Evolutionary conservation across 2,329 filamentous ascomycete species (phyloP).

Genomic region (Fusarium foetens): DNA sequence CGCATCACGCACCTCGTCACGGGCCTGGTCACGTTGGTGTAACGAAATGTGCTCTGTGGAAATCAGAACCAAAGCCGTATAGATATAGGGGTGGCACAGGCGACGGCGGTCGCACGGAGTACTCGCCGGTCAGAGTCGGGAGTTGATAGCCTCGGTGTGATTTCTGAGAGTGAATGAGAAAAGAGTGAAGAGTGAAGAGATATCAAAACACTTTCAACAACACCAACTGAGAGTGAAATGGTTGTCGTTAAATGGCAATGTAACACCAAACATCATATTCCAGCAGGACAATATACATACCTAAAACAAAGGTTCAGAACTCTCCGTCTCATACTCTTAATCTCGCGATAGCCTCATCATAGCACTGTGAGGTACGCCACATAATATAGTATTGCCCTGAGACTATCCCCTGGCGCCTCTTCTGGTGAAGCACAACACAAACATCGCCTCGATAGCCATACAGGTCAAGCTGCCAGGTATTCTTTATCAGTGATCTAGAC

Average conservation of each 20-base stretch:
- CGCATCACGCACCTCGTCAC: conserved; percentile 29
- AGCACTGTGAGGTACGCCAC: conserved; percentile 5
- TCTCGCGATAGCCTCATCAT: conserved; percentile 25
- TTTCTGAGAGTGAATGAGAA: not conserved
- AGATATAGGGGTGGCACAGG: conserved; percentile 8
- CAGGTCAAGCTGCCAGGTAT: not conserved
- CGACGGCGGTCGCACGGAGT: not conserved
- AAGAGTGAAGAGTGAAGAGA: conserved; percentile 18
- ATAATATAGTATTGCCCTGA: not conserved
- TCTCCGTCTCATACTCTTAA: not conserved
- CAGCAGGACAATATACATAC: not conserved
- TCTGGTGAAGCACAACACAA: conserved; percentile 1
- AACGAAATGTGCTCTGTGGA: conserved; percentile 17
- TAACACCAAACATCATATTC: not conserved
- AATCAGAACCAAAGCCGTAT: not conserved
- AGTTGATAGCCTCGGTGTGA: not conserved
- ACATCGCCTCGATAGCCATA: conserved; percentile 5
- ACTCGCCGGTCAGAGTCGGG: conserved; percentile 1
- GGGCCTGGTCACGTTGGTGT: conserved; percentile 29
- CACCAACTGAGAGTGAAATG: not conserved
- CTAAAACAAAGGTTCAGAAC: not conserved
- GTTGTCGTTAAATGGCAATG: not conserved
- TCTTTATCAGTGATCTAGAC: not conserved
- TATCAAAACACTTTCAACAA: not conserved
- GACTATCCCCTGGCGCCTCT: not conserved